Conservation (phyloP, 495 filamentous ascomycete genomes). For the Chlorociboria aeruginascens region DNA sequence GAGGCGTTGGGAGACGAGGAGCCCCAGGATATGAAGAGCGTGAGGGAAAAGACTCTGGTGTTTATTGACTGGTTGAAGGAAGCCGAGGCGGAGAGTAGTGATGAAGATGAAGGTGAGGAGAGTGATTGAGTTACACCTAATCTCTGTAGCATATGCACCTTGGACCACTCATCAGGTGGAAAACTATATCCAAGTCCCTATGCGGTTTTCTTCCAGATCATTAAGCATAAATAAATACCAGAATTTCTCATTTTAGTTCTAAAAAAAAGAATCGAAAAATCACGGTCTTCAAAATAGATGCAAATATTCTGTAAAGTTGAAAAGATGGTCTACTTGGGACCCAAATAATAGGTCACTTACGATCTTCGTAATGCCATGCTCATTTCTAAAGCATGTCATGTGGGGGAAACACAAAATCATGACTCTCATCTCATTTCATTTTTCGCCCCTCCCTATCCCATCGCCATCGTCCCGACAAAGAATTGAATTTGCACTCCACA, state of each 20-base stretch:
- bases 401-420: background rate
- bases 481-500: background rate
- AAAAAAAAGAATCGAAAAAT: too few species aligned
- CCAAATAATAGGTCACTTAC: too few species aligned
- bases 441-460: background rate
- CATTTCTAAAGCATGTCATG: background rate
- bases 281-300: background rate
- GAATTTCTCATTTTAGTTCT: background rate
- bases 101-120: conserved; percentile 59
- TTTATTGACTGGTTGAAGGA: conserved; percentile 82
- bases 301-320: background rate
- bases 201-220: background rate
- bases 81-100: conserved; percentile 67
- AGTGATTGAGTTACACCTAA: conserved; percentile 1
- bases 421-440: background rate
- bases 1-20: conserved; percentile 24
- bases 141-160: background rate
- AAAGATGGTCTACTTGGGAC: too few species aligned
- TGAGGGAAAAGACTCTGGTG: conserved; percentile 59
- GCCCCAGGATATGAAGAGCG: conserved; percentile 51
- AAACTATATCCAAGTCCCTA: background rate
- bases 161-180: too few species aligned
- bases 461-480: too few species aligned
- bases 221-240: background rate
- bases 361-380: too few species aligned